Conservation (phyloP, 1,284 basidiomycete genomes). For the Moesziomyces sp. region DNA sequence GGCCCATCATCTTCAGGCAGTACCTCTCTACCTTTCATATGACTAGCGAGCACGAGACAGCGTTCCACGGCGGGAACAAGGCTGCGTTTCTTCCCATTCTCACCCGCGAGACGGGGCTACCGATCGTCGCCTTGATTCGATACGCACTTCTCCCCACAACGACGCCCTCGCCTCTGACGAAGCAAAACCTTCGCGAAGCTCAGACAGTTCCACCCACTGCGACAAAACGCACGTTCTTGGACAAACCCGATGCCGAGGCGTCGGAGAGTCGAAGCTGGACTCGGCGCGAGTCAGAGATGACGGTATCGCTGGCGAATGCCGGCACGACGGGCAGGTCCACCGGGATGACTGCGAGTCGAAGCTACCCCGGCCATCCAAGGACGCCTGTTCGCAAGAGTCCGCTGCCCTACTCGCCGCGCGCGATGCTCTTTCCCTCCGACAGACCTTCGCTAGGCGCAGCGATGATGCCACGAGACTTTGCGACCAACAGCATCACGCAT, state of each 20-base stretch:
- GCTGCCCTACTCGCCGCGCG: conserved; percentile 7
- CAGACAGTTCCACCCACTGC: no score
- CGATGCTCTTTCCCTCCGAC: neutral
- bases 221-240: no score
- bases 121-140: conserved; percentile 16
- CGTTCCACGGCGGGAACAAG: neutral
- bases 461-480: no score
- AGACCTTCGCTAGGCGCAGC: neutral
- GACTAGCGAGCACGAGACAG: no score
- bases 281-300: conserved; percentile 14
- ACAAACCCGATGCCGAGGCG: neutral
- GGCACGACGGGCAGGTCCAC: neutral
- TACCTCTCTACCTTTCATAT: neutral
- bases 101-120: conserved; percentile 24
- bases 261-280: neutral
- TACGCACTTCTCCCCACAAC: neutral
- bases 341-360: conserved; percentile 15
- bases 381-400: conserved; percentile 12
- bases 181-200: no score
- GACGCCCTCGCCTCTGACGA: neutral
- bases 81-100: conserved; percentile 5
- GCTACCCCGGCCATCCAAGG: conserved; percentile 11
- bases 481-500: no score
- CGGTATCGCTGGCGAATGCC: conserved; percentile 1
- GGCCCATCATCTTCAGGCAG: conserved; percentile 11